These are phyloP conservation scores for Fusarium longipes DNA, from an alignment of 2,329 filamentous ascomycete species.

Conservation along the genomic window DNA sequence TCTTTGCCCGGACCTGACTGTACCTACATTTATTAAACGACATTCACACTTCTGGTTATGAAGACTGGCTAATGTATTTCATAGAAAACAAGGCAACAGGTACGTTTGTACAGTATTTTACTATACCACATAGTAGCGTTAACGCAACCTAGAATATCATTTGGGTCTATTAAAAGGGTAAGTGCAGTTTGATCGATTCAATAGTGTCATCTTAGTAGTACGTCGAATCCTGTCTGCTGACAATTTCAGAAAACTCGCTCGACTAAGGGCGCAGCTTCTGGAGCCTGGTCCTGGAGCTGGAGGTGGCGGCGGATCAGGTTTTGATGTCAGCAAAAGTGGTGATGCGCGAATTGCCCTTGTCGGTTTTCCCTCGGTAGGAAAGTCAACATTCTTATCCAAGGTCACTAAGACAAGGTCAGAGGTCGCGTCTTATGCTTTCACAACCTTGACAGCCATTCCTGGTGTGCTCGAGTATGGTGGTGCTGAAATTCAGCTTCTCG, in stretches of 20 bases:
- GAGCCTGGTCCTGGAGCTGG: constrained; percentile 87
- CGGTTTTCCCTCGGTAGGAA: constrained; percentile 98
- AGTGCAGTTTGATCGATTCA: constrained; percentile 34
- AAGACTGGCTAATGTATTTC: constrained; percentile 11
- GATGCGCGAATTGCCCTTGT: constrained; percentile 97
- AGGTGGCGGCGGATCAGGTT: constrained; percentile 82
- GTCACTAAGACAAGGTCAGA: constrained; percentile 98
- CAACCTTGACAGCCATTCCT: constrained; percentile 95
- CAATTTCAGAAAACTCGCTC: constrained; percentile 84
- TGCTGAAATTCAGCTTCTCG: constrained; percentile 96
- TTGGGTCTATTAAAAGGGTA: constrained; percentile 97
- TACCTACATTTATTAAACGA: background rate
- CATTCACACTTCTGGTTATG: background rate
- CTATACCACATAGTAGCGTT: constrained; percentile 17
- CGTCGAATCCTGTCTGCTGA: constrained; percentile 1
- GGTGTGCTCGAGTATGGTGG: constrained; percentile 98
- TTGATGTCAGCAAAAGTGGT: constrained; percentile 94
- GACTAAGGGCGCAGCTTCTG: constrained; percentile 91
- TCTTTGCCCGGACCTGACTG: background rate
- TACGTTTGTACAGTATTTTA: constrained; percentile 59
- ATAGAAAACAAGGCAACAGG: constrained; percentile 99
- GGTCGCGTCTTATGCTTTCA: constrained; percentile 96
- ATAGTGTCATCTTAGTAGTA: background rate
- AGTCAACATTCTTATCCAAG: constrained; percentile 98
- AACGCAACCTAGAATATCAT: constrained; percentile 82